phyloP scores from a whole-genome alignment of 2,329 filamentous ascomycete species.

The Ophioceras dolichostomum region DNA sequence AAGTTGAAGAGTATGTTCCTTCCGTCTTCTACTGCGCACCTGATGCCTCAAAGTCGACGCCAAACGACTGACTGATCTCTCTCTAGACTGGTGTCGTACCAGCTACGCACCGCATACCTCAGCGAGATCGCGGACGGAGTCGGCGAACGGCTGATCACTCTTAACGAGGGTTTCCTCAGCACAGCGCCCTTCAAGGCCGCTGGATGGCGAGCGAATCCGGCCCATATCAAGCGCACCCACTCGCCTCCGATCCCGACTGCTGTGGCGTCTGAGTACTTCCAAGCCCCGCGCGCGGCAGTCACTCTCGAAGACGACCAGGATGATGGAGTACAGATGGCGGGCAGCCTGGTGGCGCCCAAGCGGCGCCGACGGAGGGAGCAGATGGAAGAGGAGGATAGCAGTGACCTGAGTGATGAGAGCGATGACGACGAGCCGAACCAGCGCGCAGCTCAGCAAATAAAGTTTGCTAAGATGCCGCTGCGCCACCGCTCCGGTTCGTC shows the following conservation, averaged over 20 bases:
- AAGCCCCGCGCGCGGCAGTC: conserved; percentile 50
- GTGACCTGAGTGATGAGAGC: conserved; percentile 73
- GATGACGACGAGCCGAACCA: conserved; percentile 66
- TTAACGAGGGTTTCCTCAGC: conserved; percentile 69
- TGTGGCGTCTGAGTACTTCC: conserved; percentile 74
- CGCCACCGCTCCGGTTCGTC: conserved; percentile 79
- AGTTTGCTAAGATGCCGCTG: conserved; percentile 92
- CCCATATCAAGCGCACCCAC: conserved; percentile 70
- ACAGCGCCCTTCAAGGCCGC: conserved; percentile 72
- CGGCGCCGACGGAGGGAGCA: conserved; percentile 57
- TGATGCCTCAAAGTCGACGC: neutral
- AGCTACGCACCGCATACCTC: conserved; percentile 69
- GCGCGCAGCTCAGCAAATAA: conserved; percentile 75
- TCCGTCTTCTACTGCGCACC: neutral
- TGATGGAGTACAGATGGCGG: conserved; percentile 57
- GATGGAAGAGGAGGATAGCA: conserved; percentile 76
- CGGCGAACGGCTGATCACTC: conserved; percentile 69
- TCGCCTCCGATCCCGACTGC: conserved; percentile 78
- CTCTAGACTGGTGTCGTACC: conserved; percentile 65
- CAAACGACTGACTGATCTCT: no score
- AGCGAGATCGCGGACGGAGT: conserved; percentile 73
- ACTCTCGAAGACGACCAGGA: conserved; percentile 61
- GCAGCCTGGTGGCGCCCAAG: conserved; percentile 45
- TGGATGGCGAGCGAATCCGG: conserved; percentile 64
- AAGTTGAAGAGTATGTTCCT: conserved; percentile 26